Percentiles rank a stretch among this genome's conserved stretches.
Evolutionary conservation across 805 yeast species (phyloP).

Genomic region (Martiniozyma abietophila): DNA sequence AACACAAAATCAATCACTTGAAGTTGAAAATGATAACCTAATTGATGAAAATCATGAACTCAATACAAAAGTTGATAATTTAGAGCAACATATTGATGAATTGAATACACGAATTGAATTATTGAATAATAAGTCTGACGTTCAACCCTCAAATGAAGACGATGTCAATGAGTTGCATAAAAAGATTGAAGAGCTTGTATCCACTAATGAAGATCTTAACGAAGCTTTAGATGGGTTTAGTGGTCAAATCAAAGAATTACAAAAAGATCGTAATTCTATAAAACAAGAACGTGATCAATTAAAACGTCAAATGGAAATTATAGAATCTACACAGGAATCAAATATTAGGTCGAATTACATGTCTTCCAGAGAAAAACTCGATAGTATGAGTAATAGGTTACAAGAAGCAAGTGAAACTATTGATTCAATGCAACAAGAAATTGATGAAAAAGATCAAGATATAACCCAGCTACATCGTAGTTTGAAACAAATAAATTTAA

Average conservation of each 20-base stretch:
- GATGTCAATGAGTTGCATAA: constrained; percentile 19
- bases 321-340: constrained; percentile 5
- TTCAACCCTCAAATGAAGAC: constrained; percentile 2
- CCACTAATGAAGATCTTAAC: constrained; percentile 14
- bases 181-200: constrained; percentile 18
- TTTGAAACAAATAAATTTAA: constrained; percentile 8
- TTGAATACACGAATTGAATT: constrained; percentile 9
- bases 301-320: constrained; percentile 1
- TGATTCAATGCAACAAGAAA: constrained; percentile 10
- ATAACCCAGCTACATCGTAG: constrained; percentile 1
- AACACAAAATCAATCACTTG: neutral
- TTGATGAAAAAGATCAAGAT: constrained; percentile 7
- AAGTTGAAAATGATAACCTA: constrained; percentile 6
- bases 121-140: constrained; percentile 14
- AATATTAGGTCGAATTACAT: constrained; percentile 1
- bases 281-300: constrained; percentile 3
- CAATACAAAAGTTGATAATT: constrained; percentile 4
- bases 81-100: constrained; percentile 15
- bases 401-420: constrained; percentile 12
- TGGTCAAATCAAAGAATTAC: constrained; percentile 8
- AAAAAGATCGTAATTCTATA: constrained; percentile 1
- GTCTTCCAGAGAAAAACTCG: constrained; percentile 2
- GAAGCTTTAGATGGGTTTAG: constrained; percentile 6
- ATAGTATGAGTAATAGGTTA: constrained; percentile 9
- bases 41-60: constrained; percentile 8